Evolutionary conservation across 257 asterid species (phyloP).

Genomic region (Coffea canephora): DNA sequence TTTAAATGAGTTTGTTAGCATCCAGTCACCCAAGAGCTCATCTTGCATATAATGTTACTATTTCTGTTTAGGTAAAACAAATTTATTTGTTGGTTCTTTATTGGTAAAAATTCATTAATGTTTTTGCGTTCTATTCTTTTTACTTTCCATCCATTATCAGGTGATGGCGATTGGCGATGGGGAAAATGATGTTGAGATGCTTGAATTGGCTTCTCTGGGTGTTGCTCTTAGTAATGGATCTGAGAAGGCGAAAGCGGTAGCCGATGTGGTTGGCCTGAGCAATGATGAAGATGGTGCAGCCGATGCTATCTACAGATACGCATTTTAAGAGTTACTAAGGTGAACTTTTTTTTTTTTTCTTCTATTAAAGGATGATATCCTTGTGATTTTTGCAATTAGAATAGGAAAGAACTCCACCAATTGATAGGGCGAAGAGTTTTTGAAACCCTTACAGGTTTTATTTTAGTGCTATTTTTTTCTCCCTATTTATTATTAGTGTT

Average conservation of each 20-base stretch:
- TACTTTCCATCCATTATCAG: slow-evolving; percentile 29
- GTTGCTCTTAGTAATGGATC: slow-evolving; percentile 90
- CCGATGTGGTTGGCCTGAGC: slow-evolving; percentile 80
- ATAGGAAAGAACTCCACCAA: not conserved
- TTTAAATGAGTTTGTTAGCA: not conserved
- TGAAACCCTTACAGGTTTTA: not conserved
- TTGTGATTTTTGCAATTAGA: not conserved
- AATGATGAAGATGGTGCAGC: slow-evolving; percentile 98
- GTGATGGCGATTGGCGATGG: slow-evolving; percentile 99
- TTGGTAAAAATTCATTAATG: not conserved
- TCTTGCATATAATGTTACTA: not conserved
- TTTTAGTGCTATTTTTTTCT: not conserved
- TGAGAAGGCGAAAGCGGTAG: slow-evolving; percentile 82
- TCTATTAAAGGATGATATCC: not conserved
- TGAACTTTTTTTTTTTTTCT: not conserved
- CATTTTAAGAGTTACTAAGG: slow-evolving; percentile 46
- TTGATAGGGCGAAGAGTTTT: not conserved
- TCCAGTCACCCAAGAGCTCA: not conserved
- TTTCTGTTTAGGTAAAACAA: not conserved
- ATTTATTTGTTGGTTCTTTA: too few species aligned
- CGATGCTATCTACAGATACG: slow-evolving; percentile 88
- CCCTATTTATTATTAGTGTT: not conserved
- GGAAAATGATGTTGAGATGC: slow-evolving; percentile 98
- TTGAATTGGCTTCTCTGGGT: slow-evolving; percentile 83
- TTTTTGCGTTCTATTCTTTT: not conserved